Evolutionary conservation across 768 basidiomycete species (phyloP).

Genomic region (Melanogaster broomeanus): DNA sequence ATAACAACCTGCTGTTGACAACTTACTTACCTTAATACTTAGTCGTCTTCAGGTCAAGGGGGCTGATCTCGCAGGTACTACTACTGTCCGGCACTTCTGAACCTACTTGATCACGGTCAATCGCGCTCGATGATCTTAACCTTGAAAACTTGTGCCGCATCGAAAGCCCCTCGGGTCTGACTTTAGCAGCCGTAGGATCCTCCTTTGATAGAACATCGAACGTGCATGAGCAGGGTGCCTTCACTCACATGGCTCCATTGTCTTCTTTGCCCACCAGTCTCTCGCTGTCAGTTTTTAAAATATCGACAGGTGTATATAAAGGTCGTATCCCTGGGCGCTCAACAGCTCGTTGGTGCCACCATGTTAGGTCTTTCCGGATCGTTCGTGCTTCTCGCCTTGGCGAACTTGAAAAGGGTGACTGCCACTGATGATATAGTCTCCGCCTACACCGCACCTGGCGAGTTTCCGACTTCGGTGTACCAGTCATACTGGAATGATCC

Average conservation of each 20-base stretch:
- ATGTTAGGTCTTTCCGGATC: constrained; percentile 17
- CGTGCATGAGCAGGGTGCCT: constrained; percentile 6
- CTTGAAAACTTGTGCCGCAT: too few relatives aligned
- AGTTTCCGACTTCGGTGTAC: constrained; percentile 63
- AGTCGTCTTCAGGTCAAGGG: too few relatives aligned
- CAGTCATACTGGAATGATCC: constrained; percentile 67
- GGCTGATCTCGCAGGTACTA: too few relatives aligned
- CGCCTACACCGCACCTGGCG: constrained; percentile 60
- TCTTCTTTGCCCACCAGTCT: background rate
- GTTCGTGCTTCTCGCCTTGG: constrained; percentile 13
- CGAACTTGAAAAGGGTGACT: background rate
- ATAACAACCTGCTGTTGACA: background rate
- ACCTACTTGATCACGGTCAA: too few relatives aligned
- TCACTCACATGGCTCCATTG: background rate
- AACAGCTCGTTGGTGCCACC: background rate
- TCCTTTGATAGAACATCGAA: constrained; percentile 8
- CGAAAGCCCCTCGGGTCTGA: background rate
- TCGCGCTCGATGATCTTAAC: too few relatives aligned
- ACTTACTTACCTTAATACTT: too few relatives aligned
- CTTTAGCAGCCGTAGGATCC: background rate
- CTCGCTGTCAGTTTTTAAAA: background rate
- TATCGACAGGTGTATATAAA: constrained; percentile 5
- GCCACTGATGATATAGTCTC: constrained; percentile 18
- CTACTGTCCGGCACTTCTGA: too few relatives aligned
- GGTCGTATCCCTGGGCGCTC: background rate